Conservation (phyloP, 1,284 basidiomycete genomes). For the Ceratobasidium sp. region DNA sequence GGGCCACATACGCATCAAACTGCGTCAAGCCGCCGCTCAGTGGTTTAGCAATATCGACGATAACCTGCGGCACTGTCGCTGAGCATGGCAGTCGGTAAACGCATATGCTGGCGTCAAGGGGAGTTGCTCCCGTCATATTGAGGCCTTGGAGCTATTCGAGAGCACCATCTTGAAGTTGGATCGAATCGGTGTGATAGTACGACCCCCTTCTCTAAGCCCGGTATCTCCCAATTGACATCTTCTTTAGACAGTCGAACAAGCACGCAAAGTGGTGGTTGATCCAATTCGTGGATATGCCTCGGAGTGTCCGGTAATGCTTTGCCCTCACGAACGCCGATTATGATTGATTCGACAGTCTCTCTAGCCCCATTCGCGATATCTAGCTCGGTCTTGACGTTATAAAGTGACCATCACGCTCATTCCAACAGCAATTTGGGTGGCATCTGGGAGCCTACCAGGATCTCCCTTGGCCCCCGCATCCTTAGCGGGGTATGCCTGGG, state of each 20-base stretch:
- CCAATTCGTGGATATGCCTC: slow-evolving; percentile 44
- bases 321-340: not conserved
- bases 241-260: slow-evolving; percentile 57
- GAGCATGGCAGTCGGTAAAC: slow-evolving; percentile 57
- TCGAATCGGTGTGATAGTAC: slow-evolving; percentile 52
- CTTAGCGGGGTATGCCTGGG: too few species aligned
- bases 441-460: not conserved
- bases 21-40: slow-evolving; percentile 1
- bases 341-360: not conserved
- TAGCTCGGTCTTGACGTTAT: slow-evolving; percentile 42
- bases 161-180: not conserved
- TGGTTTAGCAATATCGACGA: not conserved
- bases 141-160: not conserved
- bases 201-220: slow-evolving; percentile 53
- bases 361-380: slow-evolving; percentile 43
- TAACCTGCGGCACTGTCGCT: slow-evolving; percentile 53
- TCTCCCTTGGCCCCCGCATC: not conserved
- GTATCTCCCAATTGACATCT: slow-evolving; percentile 49
- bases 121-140: slow-evolving; percentile 50
- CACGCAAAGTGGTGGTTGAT: slow-evolving; percentile 56
- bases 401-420: slow-evolving; percentile 53
- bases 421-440: slow-evolving; percentile 58
- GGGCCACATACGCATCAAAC: slow-evolving; percentile 3
- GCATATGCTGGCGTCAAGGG: slow-evolving; percentile 56
- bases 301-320: not conserved